These are phyloP conservation scores for Venturia nashicola DNA, from an alignment of 2,329 filamentous ascomycete genomes.

Conservation along the genomic window DNA sequence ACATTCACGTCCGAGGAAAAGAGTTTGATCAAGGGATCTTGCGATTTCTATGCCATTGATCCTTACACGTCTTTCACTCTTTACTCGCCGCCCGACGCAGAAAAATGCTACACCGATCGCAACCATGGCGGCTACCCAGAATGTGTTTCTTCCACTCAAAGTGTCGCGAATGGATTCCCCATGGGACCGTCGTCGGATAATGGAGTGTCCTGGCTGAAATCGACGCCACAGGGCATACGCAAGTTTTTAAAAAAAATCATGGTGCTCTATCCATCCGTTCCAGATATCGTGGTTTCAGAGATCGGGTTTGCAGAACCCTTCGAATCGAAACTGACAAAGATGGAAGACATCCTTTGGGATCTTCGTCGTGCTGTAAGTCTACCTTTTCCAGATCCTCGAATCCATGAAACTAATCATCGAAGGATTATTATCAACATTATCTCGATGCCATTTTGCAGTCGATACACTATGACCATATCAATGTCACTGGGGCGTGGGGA, in stretches of 20 bases:
- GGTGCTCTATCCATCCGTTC: constrained; percentile 29
- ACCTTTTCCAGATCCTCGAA: background rate
- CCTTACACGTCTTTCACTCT: constrained; percentile 19
- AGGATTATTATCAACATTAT: constrained; percentile 30
- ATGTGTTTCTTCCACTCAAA: constrained; percentile 24
- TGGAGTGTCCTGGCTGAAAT: constrained; percentile 29
- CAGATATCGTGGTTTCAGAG: constrained; percentile 29
- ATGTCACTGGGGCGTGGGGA: constrained; percentile 30
- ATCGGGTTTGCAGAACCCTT: constrained; percentile 32
- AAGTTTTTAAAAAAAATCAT: constrained; percentile 31
- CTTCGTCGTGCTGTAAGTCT: constrained; percentile 19
- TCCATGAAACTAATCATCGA: background rate
- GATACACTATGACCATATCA: constrained; percentile 26
- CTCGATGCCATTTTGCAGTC: constrained; percentile 28
- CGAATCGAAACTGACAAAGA: constrained; percentile 20
- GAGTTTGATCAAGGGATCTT: constrained; percentile 29
- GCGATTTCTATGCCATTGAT: constrained; percentile 32
- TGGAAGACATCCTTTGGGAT: constrained; percentile 26
- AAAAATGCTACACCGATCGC: constrained; percentile 29
- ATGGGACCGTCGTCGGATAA: constrained; percentile 31
- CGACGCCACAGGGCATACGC: constrained; percentile 27
- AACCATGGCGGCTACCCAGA: constrained; percentile 28
- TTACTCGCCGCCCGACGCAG: constrained; percentile 21
- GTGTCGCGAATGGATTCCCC: constrained; percentile 30
- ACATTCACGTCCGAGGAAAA: constrained; percentile 27